phyloP scores from a whole-genome alignment of 2,329 filamentous ascomycete genomes.

The Oidium heveae region DNA sequence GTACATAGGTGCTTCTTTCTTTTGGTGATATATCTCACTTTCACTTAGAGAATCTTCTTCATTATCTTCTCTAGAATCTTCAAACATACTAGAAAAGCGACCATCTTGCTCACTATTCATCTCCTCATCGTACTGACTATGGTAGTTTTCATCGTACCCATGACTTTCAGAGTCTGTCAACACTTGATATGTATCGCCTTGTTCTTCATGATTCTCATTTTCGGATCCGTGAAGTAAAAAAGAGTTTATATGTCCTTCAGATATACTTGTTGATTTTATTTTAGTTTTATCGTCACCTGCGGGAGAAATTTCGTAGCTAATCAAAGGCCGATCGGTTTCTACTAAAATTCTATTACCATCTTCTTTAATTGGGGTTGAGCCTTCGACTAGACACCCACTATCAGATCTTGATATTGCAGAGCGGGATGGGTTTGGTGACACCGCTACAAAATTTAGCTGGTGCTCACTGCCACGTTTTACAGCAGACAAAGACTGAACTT shows the following conservation, averaged over 20 bases:
- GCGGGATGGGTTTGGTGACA: too few relatives aligned
- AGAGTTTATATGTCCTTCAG: not conserved
- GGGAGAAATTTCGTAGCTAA: not conserved
- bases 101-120: not conserved
- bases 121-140: slow-evolving; percentile 9
- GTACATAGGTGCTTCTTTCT: slow-evolving; percentile 7
- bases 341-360: not conserved
- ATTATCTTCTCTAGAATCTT: not conserved
- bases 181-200: not conserved
- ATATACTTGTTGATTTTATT: not conserved
- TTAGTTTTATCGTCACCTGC: not conserved
- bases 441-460: slow-evolving; percentile 6
- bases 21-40: slow-evolving; percentile 5
- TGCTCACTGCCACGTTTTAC: not conserved
- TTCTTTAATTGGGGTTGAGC: slow-evolving; percentile 5
- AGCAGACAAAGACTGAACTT: too few relatives aligned
- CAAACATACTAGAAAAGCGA: not conserved
- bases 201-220: slow-evolving; percentile 1
- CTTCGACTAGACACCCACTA: too few relatives aligned
- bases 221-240: not conserved
- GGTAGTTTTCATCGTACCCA: slow-evolving; percentile 4
- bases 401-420: too few relatives aligned
- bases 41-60: not conserved
- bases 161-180: not conserved
- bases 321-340: not conserved